Evolutionary conservation across 1,284 basidiomycete genomes (phyloP), one percentile per base, ranked within the genome.

Genomic region (Irpex rosettiformis): DNA sequence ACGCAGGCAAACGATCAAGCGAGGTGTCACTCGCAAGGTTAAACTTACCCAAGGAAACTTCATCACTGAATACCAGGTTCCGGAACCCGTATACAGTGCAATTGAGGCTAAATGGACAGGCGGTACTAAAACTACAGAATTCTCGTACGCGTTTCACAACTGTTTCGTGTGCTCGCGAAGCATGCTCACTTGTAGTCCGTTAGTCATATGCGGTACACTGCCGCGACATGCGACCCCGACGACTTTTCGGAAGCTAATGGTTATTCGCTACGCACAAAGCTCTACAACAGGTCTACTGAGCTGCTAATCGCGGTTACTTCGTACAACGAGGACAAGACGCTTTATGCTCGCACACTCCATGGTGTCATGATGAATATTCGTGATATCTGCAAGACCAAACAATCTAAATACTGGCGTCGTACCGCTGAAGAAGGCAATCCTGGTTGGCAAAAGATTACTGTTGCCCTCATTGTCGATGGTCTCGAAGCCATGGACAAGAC

Each of bases 281-380:
- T 89, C 62, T 98, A 96, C 74, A 87, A 89, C 56, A 90, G 96
- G 54, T 85, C 93, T 65, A 98, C 96, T 0, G 96, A 99, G 67
- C 75, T 99, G 4, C 81, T 98, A 45, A 97, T 99, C 64, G 93
- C 92, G 3, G 88, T 95, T 64, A 95, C 93, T 0, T 91, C 88
- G 2, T 93, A 93, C 74, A 93, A 93, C 62, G 91, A 93, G 75
- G 95, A 98, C 81, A 96, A 98, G 77, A 90, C 89, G 3, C 83
- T 98, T 10, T 96, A 96, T 67, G 88, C 94, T 21, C 88, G 94
- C 62, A 98, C 94, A 1, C 77, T 98, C 51, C 94, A 98, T 69
- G 93, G 93, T 63, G 91, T 98, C 69, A 98, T 98, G 95, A 75
- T 96, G 65, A 99, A 99, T 75, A 96, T 99, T 64, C 91, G 96